Evolutionary conservation across 1,284 basidiomycete species (phyloP).

Genomic region (Phylloboletellus chloephorus): DNA sequence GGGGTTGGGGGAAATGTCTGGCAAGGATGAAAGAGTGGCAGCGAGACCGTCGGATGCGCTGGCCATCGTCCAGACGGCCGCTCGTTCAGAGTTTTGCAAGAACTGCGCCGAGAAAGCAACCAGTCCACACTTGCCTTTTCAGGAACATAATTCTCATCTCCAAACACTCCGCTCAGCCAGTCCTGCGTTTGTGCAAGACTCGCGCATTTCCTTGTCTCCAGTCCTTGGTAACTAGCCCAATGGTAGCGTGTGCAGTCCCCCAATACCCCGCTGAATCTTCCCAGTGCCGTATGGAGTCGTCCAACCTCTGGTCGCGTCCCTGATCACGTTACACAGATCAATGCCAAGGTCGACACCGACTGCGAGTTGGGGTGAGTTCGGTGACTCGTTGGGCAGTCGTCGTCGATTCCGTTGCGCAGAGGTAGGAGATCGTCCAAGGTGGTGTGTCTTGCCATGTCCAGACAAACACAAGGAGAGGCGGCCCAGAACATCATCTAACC

Average conservation of each 20-base stretch:
- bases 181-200: too few relatives aligned
- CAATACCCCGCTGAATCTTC: too few relatives aligned
- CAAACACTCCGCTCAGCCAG: too few relatives aligned
- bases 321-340: slow-evolving; percentile 29
- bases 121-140: slow-evolving; percentile 7
- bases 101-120: slow-evolving; percentile 9
- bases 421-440: slow-evolving; percentile 54
- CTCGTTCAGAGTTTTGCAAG: slow-evolving; percentile 14
- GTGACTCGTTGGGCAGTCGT: slow-evolving; percentile 52
- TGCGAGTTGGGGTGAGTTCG: slow-evolving; percentile 40
- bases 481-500: slow-evolving; percentile 26
- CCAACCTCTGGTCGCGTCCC: slow-evolving; percentile 3
- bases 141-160: slow-evolving; percentile 22
- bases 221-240: too few relatives aligned
- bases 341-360: slow-evolving; percentile 33
- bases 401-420: slow-evolving; percentile 41
- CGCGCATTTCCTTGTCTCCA: too few relatives aligned
- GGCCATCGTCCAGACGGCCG: slow-evolving; percentile 26
- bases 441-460: slow-evolving; percentile 21
- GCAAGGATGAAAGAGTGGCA: slow-evolving; percentile 19
- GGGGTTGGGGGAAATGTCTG: slow-evolving; percentile 22
- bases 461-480: slow-evolving; percentile 15
- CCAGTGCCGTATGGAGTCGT: slow-evolving; percentile 31
- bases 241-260: too few relatives aligned
- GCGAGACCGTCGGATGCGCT: slow-evolving; percentile 29